Percentiles rank a stretch among this genome's conserved stretches.
Conservation (phyloP, 2,329 filamentous ascomycete genomes). For the Verticillium tricorpus region DNA sequence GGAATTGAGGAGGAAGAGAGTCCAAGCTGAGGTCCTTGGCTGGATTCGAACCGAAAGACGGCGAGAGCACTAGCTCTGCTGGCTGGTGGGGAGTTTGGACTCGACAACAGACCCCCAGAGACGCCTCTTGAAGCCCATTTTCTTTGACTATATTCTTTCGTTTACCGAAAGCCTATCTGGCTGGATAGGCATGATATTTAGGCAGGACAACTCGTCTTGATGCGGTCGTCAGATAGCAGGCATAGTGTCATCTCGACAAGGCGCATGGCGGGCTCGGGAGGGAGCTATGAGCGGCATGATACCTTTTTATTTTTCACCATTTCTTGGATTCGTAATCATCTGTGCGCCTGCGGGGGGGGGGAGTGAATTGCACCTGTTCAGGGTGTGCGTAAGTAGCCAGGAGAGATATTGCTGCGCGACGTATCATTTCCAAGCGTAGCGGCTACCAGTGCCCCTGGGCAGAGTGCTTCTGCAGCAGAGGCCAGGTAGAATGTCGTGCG, state of each 20-base stretch:
- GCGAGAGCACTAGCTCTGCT: neutral
- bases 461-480: too few species aligned
- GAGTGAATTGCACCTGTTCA: too few species aligned
- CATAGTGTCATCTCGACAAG: neutral
- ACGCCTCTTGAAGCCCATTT: neutral
- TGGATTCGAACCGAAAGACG: too few species aligned
- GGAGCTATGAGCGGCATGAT: neutral
- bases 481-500: too few species aligned
- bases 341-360: neutral
- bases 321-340: neutral
- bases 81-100: neutral
- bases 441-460: too few species aligned
- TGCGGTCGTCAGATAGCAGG: neutral
- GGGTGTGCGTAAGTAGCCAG: too few species aligned
- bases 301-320: neutral
- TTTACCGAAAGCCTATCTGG: neutral
- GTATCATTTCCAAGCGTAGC: too few species aligned
- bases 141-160: neutral
- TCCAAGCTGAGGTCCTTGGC: neutral
- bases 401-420: too few species aligned
- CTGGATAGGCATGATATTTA: neutral
- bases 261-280: neutral
- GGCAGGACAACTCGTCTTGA: neutral
- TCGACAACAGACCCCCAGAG: neutral
- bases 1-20: neutral